Evolutionary conservation across 192 early-diverging fungal species (phyloP), one percentile per base, ranked within the genome.

Genomic region (Backusella macrospora): DNA sequence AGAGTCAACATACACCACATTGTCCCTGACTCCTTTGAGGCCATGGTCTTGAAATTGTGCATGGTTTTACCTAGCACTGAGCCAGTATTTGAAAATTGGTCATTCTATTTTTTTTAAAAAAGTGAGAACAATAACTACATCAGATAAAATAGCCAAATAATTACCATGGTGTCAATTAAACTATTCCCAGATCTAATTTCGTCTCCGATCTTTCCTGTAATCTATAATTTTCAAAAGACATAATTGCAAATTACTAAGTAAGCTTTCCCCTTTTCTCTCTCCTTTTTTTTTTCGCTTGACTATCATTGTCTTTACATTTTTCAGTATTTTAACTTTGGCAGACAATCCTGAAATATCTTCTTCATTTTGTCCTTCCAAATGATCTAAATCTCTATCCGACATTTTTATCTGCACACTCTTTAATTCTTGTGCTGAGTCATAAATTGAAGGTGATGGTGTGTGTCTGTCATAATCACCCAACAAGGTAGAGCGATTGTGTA

Each of bases 71-170:
- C 74, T 10, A 82, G 71, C 1, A 75, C 55, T 15, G 62, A 64
- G 39, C 74, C 73, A 16, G 80, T 82, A 73, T 72, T 75, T 23
- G 73, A 73, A 62, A 82, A 82, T 76, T 82, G 80, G 62, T 82
- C 76, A 65, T 78, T 82, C 80, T 82, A 68, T 21, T 47, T 21
- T 55, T 16, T 18, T 21, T 38, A 70, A 72, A 63, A 65, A 65
- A 68, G 52, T 45, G 49, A 55, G 45, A 39, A 59, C 44, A 71
- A 42, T 1, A 45, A 21, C 8, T 21, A 55, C 37, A 29, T 34
- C 0, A 2, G 29, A 2, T 34, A 34, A 26, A 59, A 29, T 23
- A 4, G 7, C 48, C 68, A 34, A 34, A 34, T 2, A 34, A 34
- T 52, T 76, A 78, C 80, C 80, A 82, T 78, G 47, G 67, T 75